Conservation (phyloP, 441 rosid genomes). For the Croton setiger region DNA sequence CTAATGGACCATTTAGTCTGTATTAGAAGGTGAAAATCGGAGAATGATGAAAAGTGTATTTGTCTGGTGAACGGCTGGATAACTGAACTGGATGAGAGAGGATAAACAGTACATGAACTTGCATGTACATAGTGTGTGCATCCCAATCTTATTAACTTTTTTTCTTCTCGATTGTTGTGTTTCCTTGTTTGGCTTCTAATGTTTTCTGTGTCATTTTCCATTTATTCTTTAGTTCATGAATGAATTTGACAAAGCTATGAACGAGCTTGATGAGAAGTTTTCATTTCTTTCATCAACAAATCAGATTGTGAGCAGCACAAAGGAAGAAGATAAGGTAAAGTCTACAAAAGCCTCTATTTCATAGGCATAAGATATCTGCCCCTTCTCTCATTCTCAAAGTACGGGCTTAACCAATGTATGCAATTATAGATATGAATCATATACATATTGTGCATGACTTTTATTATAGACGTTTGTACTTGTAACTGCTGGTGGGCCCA, state of each 20-base stretch:
- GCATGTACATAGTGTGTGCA: neutral
- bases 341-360: neutral
- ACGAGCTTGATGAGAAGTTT: conserved; percentile 64
- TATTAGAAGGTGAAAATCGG: neutral
- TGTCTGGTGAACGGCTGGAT: conserved; percentile 6
- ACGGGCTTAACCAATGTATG: neutral
- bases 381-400: neutral
- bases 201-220: neutral
- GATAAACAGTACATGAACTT: neutral
- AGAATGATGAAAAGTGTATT: neutral
- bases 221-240: conserved; percentile 56
- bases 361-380: neutral
- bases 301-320: conserved; percentile 70
- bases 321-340: conserved; percentile 67
- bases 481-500: neutral
- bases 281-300: conserved; percentile 61
- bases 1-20: neutral
- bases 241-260: conserved; percentile 74
- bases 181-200: neutral
- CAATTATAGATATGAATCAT: neutral
- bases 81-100: conserved; percentile 1
- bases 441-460: neutral
- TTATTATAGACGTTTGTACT: neutral
- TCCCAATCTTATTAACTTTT: neutral
- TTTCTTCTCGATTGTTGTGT: neutral